Conservation (phyloP, 352 stramenopile species). For the Phytopythium boreale region DNA sequence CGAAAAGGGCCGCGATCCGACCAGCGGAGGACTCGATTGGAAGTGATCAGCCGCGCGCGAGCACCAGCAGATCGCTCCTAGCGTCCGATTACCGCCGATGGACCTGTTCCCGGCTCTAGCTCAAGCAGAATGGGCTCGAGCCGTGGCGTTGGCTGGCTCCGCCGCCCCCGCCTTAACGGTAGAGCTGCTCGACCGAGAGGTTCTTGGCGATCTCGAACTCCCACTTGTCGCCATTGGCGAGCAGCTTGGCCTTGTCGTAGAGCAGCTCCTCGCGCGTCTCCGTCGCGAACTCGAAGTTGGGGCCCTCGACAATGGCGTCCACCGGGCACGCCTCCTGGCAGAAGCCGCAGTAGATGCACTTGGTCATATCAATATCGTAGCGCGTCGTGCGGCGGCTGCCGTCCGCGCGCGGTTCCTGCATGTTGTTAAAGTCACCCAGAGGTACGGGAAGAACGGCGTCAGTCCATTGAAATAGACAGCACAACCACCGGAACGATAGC, state of each 20-base stretch:
- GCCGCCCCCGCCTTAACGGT: constrained; percentile 87
- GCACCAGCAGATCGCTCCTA: not conserved
- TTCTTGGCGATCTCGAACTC: constrained; percentile 99
- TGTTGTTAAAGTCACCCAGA: not conserved
- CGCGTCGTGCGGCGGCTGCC: constrained; percentile 97
- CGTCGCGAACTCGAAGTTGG: constrained; percentile 99
- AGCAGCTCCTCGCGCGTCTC: constrained; percentile 99
- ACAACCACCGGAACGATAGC: not conserved
- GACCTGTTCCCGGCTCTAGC: not conserved
- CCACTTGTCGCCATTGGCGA: constrained; percentile 99
- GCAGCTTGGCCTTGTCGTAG: constrained; percentile 99
- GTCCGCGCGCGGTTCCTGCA: constrained; percentile 94
- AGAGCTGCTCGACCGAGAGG: constrained; percentile 97
- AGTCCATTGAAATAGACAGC: not conserved
- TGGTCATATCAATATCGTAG: constrained; percentile 99
- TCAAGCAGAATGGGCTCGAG: not conserved
- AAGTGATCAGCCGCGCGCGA: not conserved
- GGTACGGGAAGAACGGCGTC: not conserved
- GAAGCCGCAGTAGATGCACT: constrained; percentile 99
- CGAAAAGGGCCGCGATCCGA: not conserved
- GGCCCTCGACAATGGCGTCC: constrained; percentile 99
- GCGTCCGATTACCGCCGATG: not conserved
- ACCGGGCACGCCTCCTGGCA: constrained; percentile 96
- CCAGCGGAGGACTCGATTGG: not conserved
- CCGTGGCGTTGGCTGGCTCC: not conserved